A percentile compares a stretch with the other conserved stretches of the same genome.
Evolutionary conservation across 73 alveolate genomes (phyloP).

Genomic region (Paramecium primaurelia): DNA sequence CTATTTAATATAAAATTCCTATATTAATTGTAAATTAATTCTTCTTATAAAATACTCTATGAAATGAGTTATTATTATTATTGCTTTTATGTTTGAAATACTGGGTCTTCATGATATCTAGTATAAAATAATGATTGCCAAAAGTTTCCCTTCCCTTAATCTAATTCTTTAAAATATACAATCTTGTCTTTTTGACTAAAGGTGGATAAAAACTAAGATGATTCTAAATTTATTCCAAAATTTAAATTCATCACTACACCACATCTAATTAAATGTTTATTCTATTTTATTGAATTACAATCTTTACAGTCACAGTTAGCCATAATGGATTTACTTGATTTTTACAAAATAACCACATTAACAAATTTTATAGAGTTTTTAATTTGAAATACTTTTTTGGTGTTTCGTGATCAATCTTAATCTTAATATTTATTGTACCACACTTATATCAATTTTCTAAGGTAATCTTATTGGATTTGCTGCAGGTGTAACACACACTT

Average conservation of each 20-base stretch:
- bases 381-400: slow-evolving; percentile 31
- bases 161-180: slow-evolving; percentile 36
- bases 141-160: slow-evolving; percentile 28
- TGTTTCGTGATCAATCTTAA: slow-evolving; percentile 43
- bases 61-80: not conserved
- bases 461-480: not conserved
- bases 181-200: slow-evolving; percentile 12
- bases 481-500: not conserved
- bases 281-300: not conserved
- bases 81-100: slow-evolving; percentile 15
- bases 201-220: not conserved
- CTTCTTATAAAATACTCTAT: not conserved
- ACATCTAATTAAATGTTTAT: slow-evolving; percentile 35
- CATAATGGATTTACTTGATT: slow-evolving; percentile 51
- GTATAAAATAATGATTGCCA: slow-evolving; percentile 55
- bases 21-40: not conserved
- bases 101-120: slow-evolving; percentile 4
- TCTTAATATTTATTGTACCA: not conserved
- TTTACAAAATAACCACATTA: slow-evolving; percentile 49
- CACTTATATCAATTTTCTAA: not conserved
- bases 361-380: slow-evolving; percentile 4
- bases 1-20: not conserved
- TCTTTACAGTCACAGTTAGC: slow-evolving; percentile 30
- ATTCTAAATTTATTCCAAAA: slow-evolving; percentile 6
- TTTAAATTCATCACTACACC: not conserved